A percentile compares a stretch with the other conserved stretches of the same genome.
These are phyloP conservation scores for Fistulinella cinereoalba DNA, from an alignment of 1,284 basidiomycete species.

Conservation along the genomic window DNA sequence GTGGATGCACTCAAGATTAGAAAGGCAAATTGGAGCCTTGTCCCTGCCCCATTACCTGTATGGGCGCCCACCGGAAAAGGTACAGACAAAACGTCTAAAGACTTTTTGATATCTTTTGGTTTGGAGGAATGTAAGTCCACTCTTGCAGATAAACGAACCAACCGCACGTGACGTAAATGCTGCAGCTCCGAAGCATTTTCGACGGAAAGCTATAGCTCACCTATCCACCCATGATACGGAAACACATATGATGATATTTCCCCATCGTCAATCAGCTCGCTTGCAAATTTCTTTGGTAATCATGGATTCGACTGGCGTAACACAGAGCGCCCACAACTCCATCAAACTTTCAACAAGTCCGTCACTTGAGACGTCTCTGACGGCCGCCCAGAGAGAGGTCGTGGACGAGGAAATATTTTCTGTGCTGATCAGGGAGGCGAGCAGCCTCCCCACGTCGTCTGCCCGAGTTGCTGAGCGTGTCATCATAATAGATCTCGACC, in stretches of 20 bases:
- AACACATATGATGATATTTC: slow-evolving; percentile 53
- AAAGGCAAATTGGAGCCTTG: slow-evolving; percentile 70
- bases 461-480: slow-evolving; percentile 72
- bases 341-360: slow-evolving; percentile 32
- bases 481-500: slow-evolving; percentile 69
- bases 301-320: slow-evolving; percentile 34
- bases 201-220: slow-evolving; percentile 64
- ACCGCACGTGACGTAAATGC: slow-evolving; percentile 3
- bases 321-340: slow-evolving; percentile 39
- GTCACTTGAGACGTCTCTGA: slow-evolving; percentile 51
- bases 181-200: slow-evolving; percentile 60
- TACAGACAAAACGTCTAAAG: slow-evolving; percentile 72
- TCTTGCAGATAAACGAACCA: slow-evolving; percentile 1
- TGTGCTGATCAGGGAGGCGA: slow-evolving; percentile 66
- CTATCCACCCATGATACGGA: slow-evolving; percentile 50
- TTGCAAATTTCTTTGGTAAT: slow-evolving; percentile 54
- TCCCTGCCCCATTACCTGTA: slow-evolving; percentile 69
- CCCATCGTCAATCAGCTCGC: slow-evolving; percentile 56
- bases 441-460: slow-evolving; percentile 65
- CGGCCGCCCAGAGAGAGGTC: slow-evolving; percentile 62
- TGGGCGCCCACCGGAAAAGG: slow-evolving; percentile 68
- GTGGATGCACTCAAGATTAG: slow-evolving; percentile 72
- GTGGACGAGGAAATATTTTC: slow-evolving; percentile 78
- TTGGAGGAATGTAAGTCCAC: slow-evolving; percentile 69
- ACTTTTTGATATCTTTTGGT: slow-evolving; percentile 74